Evolutionary conservation across 2,329 filamentous ascomycete species (phyloP).

Genomic region (Phyllosticta citrichinensis): DNA sequence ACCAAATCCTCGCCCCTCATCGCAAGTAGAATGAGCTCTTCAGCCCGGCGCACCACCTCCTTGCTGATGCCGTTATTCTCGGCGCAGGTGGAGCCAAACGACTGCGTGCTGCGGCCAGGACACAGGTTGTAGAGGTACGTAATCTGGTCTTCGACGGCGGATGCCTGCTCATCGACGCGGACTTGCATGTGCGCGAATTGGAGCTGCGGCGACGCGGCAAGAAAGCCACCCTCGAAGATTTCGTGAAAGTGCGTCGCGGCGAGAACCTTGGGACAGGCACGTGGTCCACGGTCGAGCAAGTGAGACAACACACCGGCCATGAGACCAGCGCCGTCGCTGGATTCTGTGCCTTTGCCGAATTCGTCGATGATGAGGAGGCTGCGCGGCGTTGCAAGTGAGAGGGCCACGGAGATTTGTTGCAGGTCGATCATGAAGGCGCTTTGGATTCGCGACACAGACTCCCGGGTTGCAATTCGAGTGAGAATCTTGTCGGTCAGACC

Average conservation of each 20-base stretch:
- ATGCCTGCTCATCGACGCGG: conserved; percentile 44
- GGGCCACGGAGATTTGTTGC: conserved; percentile 70
- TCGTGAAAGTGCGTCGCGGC: conserved; percentile 60
- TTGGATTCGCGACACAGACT: conserved; percentile 54
- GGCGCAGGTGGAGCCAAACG: conserved; percentile 78
- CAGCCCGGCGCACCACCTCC: conserved; percentile 63
- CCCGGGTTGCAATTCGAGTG: conserved; percentile 69
- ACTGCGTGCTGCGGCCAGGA: conserved; percentile 61
- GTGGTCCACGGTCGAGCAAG: conserved; percentile 38
- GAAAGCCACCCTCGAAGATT: conserved; percentile 56
- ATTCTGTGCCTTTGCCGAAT: conserved; percentile 64
- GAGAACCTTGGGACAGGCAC: conserved; percentile 47
- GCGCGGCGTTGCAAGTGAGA: conserved; percentile 62
- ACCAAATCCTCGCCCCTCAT: conserved; percentile 67
- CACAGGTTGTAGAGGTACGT: conserved; percentile 63
- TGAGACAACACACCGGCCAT: conserved; percentile 52
- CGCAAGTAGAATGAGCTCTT: conserved; percentile 58
- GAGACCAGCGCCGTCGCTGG: conserved; percentile 53
- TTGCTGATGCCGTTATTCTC: conserved; percentile 72
- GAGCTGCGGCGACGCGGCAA: conserved; percentile 43
- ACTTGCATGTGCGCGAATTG: conserved; percentile 65
- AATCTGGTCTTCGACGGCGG: conserved; percentile 50
- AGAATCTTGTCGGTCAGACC: conserved; percentile 90
- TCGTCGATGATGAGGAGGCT: conserved; percentile 89
- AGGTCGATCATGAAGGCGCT: conserved; percentile 73